A percentile compares a stretch with the other conserved stretches of the same genome.
These are phyloP conservation scores for Pseudogymnoascus sp. DNA, from an alignment of 2,329 filamentous ascomycete species.

Conservation along the genomic window DNA sequence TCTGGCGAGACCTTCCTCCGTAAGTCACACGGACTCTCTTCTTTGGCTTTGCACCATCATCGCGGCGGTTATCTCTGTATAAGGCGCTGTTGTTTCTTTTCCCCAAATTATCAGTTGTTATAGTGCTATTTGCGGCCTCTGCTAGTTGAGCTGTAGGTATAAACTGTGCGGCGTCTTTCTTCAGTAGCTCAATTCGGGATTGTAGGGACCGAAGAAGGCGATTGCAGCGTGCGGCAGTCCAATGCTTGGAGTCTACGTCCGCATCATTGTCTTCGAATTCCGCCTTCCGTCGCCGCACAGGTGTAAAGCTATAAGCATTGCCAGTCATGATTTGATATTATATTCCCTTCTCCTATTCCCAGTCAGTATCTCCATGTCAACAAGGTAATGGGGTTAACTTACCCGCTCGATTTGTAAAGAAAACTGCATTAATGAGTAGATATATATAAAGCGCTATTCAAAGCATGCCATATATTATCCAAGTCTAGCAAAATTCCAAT, in stretches of 20 bases:
- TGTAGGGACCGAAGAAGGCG: conserved; percentile 35
- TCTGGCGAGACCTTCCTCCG: not conserved
- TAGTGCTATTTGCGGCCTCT: not conserved
- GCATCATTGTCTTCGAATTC: conserved; percentile 15
- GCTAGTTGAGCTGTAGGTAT: conserved; percentile 9
- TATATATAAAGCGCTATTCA: conserved; percentile 4
- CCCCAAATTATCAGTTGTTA: not conserved
- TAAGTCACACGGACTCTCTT: not conserved
- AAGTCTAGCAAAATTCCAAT: conserved; percentile 1
- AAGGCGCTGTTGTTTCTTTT: not conserved
- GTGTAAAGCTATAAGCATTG: conserved; percentile 19
- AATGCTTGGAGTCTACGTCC: conserved; percentile 19
- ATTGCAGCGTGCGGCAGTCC: conserved; percentile 37
- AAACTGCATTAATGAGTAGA: not conserved
- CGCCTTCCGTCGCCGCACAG: conserved; percentile 20
- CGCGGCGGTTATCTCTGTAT: not conserved
- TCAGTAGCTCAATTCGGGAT: conserved; percentile 34
- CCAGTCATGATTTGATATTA: not conserved
- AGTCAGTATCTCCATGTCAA: not conserved
- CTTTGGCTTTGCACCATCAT: not conserved
- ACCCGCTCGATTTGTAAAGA: not conserved
- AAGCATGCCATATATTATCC: conserved; percentile 4
- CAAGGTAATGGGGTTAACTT: not conserved
- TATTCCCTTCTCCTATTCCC: not conserved
- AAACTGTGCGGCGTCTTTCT: conserved; percentile 25